Base-by-base conservation (phyloP, 306 rosid genomes). In the Cucurbita maxima region DNA sequence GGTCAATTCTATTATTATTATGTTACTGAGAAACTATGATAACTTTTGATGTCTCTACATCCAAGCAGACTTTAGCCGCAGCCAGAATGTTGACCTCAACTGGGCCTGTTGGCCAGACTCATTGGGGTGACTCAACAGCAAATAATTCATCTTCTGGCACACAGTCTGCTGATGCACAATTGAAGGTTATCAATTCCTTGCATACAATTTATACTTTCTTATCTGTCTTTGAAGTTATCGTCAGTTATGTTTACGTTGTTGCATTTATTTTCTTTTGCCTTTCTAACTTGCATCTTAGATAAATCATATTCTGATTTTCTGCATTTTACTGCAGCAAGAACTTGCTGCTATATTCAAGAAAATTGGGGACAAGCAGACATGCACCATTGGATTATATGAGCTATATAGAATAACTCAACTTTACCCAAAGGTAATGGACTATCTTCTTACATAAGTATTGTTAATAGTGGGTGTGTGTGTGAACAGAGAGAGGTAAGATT, bases 321-420 rank as follows among this genome's bases (percentile, higher is more conserved):
- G 72, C 38, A 44, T 43, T 51, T 40, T 69, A 14, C 45, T 78
- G 57, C 86, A 95, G 99, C 97, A 88, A 95, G 99, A 95, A 84
- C 92, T 95, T 75, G 99, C 93, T 81, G 96, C 99, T 38, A 95
- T 95, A 81, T 95, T 95, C 82, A 95, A 95, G 87, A 95, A 95
- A 87, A 95, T 95, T 70, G 99, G 99, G 6, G 99, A 95, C 80
- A 95, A 95, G 89, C 99, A 95, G 84, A 95, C 97, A 36, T 95
- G 99, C 83, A 83, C 91, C 60, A 95, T 87, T 82, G 99, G 99
- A 81, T 86, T 95, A 25, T 87, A 85, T 76, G 99, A 95, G 71
- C 84, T 95, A 18, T 95, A 91, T 79, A 92, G 96, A 58, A 95
- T 95, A 58, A 95, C 97, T 72, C 99, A 95, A 48, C 85, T 95